Evolutionary conservation across 805 yeast species (phyloP), one percentile per base, ranked within the genome.

Genomic region (Lachancea nothofagi): DNA sequence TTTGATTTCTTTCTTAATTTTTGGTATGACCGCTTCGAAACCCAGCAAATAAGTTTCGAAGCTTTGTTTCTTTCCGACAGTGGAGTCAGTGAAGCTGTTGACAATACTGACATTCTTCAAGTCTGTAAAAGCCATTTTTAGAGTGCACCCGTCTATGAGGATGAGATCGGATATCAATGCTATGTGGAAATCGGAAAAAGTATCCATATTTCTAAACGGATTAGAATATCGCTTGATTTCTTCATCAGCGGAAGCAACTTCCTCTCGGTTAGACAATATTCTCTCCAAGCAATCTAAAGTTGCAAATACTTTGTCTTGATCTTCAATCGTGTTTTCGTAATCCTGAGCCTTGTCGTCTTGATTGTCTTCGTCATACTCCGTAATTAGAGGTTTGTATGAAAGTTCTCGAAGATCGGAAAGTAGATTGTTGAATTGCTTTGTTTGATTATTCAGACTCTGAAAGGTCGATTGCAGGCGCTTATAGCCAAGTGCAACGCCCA

Each of bases 291-390:
- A 72, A 37, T 75, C 77, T 42, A 84, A 64, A 41, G 76, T 71
- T 0, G 75, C 69, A 29, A 77, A 75, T 0, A 81, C 81, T 42
- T 73, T 69, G 42, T 83, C 94, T 58, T 90, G 97, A 33, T 75
- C 80, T 29, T 77, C 75, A 35, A 90, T 65, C 0, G 95, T 79
- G 4, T 72, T 73, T 9, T 76, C 79, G 59, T 89, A 93, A 52
- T 88, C 97, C 36, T 77, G 83, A 10, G 89, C 88, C 38, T 80
- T 77, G 12, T 53, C 59, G 2, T 79, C 77, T 26, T 55, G 55
- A 23, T 45, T 41, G 2, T 42, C 46, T n/a, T 49, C 51, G 10
- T 44, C 43, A 33, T 52, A 55, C 9, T 52, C 51, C 21, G 47
- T 59, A 3, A 46, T 39, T 10, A 65, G 57, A 2, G 68, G 58